Percentiles rank a stretch among this genome's conserved stretches.
Evolutionary conservation across 306 rosid species (phyloP).

Genomic region (Ziziphus jujuba): DNA sequence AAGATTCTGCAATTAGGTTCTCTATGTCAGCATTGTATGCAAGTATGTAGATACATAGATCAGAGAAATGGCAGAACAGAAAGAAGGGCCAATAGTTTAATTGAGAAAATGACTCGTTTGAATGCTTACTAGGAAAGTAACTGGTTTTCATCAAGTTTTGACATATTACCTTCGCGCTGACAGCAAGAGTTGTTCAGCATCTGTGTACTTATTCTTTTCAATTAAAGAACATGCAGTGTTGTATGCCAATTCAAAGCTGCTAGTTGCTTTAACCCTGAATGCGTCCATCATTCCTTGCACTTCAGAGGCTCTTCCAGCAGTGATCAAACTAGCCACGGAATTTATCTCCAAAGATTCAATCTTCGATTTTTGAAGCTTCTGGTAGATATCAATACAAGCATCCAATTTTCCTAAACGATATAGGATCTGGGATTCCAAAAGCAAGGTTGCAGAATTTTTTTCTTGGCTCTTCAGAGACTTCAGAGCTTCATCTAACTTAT

Average conservation of each 20-base stretch:
- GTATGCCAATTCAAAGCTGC: slow-evolving; percentile 92
- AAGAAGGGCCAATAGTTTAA: not conserved
- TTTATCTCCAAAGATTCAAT: slow-evolving; percentile 80
- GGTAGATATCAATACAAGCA: slow-evolving; percentile 85
- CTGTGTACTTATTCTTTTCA: slow-evolving; percentile 64
- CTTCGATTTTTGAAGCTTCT: slow-evolving; percentile 80
- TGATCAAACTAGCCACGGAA: slow-evolving; percentile 74
- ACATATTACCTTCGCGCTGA: slow-evolving; percentile 73
- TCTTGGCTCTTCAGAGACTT: slow-evolving; percentile 60
- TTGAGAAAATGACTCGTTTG: too few relatives aligned
- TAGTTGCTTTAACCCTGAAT: slow-evolving; percentile 71
- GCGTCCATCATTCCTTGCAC: slow-evolving; percentile 76
- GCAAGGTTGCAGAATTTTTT: slow-evolving; percentile 54
- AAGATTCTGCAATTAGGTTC: too few relatives aligned
- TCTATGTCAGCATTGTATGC: too few relatives aligned
- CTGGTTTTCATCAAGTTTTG: slow-evolving; percentile 23
- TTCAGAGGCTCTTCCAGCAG: slow-evolving; percentile 83
- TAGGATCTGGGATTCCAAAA: slow-evolving; percentile 87
- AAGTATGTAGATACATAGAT: not conserved
- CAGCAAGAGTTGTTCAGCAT: slow-evolving; percentile 87
- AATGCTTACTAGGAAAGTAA: not conserved
- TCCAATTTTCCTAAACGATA: slow-evolving; percentile 87
- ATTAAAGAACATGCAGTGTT: slow-evolving; percentile 88
- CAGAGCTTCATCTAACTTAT: slow-evolving; percentile 84
- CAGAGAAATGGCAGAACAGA: not conserved